These are phyloP conservation scores for Tetraselmis chui DNA, from an alignment of 139 green algal species.

Conservation along the genomic window DNA sequence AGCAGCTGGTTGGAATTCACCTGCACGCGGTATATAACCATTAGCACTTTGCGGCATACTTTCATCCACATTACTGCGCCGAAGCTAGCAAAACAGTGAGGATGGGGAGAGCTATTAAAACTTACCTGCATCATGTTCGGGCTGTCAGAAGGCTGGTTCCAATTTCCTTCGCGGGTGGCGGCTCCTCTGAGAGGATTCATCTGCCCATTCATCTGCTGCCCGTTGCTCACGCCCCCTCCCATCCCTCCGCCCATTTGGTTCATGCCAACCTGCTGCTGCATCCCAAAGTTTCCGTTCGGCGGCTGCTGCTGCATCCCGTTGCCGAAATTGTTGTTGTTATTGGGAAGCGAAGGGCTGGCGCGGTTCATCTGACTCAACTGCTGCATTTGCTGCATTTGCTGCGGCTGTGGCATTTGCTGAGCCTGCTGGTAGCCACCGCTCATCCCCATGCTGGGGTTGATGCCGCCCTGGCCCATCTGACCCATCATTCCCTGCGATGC, in stretches of 20 bases:
- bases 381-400: conserved; percentile 5
- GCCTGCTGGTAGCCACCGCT: not conserved
- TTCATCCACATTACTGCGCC: too few species aligned
- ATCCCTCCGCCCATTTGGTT: not conserved
- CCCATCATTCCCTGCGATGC: not conserved
- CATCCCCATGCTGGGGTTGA: not conserved
- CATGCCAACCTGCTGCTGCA: not conserved
- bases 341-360: not conserved
- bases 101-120: not conserved
- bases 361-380: conserved; percentile 9
- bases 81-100: too few species aligned
- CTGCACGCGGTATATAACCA: too few species aligned
- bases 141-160: not conserved
- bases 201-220: not conserved
- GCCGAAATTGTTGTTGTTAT: not conserved
- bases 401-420: not conserved
- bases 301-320: not conserved
- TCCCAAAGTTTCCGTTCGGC: conserved; percentile 8
- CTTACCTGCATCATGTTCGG: not conserved
- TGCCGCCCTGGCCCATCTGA: not conserved
- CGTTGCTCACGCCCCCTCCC: not conserved
- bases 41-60: too few species aligned
- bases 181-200: not conserved
- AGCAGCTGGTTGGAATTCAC: not conserved
- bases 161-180: not conserved